Base-by-base conservation (phyloP, 2,329 filamentous ascomycete species). In the Taxawa tesnikishii region DNA sequence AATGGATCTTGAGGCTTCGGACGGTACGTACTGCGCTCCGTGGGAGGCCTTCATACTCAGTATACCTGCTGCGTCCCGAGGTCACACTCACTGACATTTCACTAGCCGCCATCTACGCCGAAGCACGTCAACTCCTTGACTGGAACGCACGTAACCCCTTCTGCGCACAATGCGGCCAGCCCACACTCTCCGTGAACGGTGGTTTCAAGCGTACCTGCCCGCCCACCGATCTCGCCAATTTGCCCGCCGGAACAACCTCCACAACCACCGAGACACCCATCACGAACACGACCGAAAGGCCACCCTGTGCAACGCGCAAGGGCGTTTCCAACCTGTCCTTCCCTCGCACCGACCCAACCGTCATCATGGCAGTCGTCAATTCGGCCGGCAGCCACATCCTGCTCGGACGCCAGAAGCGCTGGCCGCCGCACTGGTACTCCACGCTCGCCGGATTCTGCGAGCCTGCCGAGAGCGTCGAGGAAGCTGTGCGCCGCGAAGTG, bases 61-160 rank as follows among this genome's bases (percentile, higher is more conserved):
- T 9, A n/a, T 26, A 28, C 25, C 21, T 8, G 29, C 24, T 26
- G 27, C 11, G 7, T 18, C 13, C 12, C 29, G 12, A 14, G 16
- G 9, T n/a, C 19, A 8, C 19, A 8, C 19, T 23, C 19, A 8
- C 19, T 23, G 8, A 8, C 19, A 23, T 18, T 15, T 18, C 14
- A 28, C 15, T 40, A 90, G 90, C 87, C 37, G 84, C 87, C 30
- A 81, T 94, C 28, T 94, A 85, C 45, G 88, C 84, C 10, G 83
- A 94, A 57, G 83, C 85, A 6, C 77, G 88, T 34, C 81, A 85
- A 28, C 67, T 94, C 15, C 65, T 92, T 21, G 90, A 96, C 62
- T 98, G 90, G 90, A 96, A 98, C 60, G 68, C 68, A 15, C 80
- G 88, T 31, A 94, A 93, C 58, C 81, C 79, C 17, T 98, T 84